Evolutionary conservation across 208 protist genomes (phyloP).

Genomic region (Novymonas esmeraldas): DNA sequence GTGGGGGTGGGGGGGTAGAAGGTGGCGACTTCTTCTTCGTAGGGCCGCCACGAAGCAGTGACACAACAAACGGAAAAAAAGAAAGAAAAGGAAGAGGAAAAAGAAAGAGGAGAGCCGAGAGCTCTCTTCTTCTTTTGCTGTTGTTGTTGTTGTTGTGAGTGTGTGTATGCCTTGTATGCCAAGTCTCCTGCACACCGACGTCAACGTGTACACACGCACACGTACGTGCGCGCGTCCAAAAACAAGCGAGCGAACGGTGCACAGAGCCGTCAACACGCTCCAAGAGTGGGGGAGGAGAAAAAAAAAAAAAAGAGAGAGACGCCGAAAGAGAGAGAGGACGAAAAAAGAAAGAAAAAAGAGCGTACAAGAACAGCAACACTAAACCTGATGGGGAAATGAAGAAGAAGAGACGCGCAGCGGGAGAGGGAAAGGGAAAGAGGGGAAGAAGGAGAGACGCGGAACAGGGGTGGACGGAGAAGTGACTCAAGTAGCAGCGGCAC

Average conservation of each 20-base stretch:
- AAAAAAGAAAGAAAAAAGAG: conserved; percentile 1
- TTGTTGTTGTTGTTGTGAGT: no score
- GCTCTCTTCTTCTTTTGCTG: neutral
- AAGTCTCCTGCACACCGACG: no score
- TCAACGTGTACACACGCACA: no score
- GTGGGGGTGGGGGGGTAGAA: neutral
- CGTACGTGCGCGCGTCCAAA: no score
- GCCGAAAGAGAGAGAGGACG: neutral
- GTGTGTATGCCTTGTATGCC: no score
- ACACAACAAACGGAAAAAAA: neutral
- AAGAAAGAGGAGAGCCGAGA: neutral
- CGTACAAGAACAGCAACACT: neutral
- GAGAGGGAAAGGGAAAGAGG: neutral
- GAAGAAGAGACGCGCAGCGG: neutral
- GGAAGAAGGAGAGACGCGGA: neutral
- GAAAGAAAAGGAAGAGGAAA: conserved; percentile 1
- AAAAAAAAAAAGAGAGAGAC: conserved; percentile 11
- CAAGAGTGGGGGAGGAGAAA: neutral
- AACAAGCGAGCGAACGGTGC: no score
- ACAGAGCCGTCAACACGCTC: no score
- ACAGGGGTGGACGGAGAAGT: no score
- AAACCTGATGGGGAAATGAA: neutral
- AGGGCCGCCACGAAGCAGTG: neutral
- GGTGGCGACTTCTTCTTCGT: no score
- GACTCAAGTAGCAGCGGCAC: no score